phyloP scores from a whole-genome alignment of 805 yeast species.

The Schizosaccharomyces cryophilus region DNA sequence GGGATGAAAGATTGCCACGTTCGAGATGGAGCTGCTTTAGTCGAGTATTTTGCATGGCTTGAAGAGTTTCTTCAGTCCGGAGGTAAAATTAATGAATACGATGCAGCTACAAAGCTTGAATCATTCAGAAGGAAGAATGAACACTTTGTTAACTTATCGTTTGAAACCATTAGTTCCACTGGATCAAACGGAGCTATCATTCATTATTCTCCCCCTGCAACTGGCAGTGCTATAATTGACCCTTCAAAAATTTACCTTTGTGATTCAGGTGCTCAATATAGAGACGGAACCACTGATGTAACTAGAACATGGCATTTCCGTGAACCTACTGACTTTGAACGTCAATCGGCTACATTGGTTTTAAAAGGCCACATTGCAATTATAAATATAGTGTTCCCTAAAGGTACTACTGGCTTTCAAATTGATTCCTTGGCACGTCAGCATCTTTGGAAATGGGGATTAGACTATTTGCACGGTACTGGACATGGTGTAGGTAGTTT shows the following conservation, averaged over 20 bases:
- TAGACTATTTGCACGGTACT: slow-evolving; percentile 81
- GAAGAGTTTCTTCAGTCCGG: slow-evolving; percentile 27
- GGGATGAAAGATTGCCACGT: slow-evolving; percentile 58
- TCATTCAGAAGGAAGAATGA: slow-evolving; percentile 18
- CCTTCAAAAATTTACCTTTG: slow-evolving; percentile 44
- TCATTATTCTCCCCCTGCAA: slow-evolving; percentile 42
- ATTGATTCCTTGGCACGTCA: slow-evolving; percentile 69
- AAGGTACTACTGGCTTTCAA: slow-evolving; percentile 45
- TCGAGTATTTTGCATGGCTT: slow-evolving; percentile 62
- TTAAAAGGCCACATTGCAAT: slow-evolving; percentile 78
- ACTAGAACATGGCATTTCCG: slow-evolving; percentile 65
- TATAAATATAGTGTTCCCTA: slow-evolving; percentile 57
- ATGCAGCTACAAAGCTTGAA: slow-evolving; percentile 30
- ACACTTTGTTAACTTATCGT: slow-evolving; percentile 33
- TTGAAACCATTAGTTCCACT: slow-evolving; percentile 49
- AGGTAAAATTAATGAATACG: slow-evolving; percentile 27
- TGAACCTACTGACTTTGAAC: slow-evolving; percentile 31
- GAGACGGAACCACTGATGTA: slow-evolving; percentile 87
- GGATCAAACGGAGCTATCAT: slow-evolving; percentile 60
- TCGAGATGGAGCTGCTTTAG: slow-evolving; percentile 59
- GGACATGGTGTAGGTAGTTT: slow-evolving; percentile 94
- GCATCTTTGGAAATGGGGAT: slow-evolving; percentile 55
- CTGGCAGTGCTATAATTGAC: slow-evolving; percentile 34
- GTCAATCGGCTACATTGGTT: slow-evolving; percentile 54
- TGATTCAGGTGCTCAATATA: slow-evolving; percentile 67